These are phyloP conservation scores for Bimuria novae-zelandiae DNA, from an alignment of 2,329 filamentous ascomycete genomes.

Conservation along the genomic window DNA sequence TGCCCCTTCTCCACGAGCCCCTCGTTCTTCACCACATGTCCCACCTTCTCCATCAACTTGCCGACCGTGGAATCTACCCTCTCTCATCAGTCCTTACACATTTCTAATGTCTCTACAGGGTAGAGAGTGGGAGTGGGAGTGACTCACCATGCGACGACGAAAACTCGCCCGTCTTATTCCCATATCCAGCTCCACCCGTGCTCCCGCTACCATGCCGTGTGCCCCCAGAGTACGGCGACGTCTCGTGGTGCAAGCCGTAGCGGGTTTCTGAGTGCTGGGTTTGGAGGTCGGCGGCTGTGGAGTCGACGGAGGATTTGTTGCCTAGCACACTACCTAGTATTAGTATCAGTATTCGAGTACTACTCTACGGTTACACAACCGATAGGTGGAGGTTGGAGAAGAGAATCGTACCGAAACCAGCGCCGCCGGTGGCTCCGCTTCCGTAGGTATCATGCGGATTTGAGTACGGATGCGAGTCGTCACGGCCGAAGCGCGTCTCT, in stretches of 20 bases:
- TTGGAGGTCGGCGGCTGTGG: no score
- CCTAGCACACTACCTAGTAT: no score
- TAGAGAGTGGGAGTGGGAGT: no score
- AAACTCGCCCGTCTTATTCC: slow-evolving; percentile 45
- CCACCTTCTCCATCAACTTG: slow-evolving; percentile 64
- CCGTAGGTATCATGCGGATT: slow-evolving; percentile 36
- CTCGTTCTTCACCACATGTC: slow-evolving; percentile 55
- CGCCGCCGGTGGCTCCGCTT: slow-evolving; percentile 38
- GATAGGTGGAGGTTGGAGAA: not conserved
- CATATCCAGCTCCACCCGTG: slow-evolving; percentile 44
- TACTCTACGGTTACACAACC: no score
- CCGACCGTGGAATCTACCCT: slow-evolving; percentile 56
- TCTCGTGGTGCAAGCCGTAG: slow-evolving; percentile 27
- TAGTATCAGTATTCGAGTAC: no score
- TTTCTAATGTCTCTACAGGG: no score
- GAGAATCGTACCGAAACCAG: slow-evolving; percentile 29
- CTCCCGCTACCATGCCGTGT: slow-evolving; percentile 36
- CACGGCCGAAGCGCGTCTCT: slow-evolving; percentile 34
- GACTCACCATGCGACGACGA: slow-evolving; percentile 21
- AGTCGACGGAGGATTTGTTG: slow-evolving; percentile 38
- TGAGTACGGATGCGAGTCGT: slow-evolving; percentile 33
- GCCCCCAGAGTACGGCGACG: slow-evolving; percentile 28
- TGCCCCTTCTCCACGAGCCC: slow-evolving; percentile 56
- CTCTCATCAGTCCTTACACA: no score
- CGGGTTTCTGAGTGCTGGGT: slow-evolving; percentile 21